phyloP scores from a whole-genome alignment of 208 protist genomes.

The Acanthamoeba healyi region DNA sequence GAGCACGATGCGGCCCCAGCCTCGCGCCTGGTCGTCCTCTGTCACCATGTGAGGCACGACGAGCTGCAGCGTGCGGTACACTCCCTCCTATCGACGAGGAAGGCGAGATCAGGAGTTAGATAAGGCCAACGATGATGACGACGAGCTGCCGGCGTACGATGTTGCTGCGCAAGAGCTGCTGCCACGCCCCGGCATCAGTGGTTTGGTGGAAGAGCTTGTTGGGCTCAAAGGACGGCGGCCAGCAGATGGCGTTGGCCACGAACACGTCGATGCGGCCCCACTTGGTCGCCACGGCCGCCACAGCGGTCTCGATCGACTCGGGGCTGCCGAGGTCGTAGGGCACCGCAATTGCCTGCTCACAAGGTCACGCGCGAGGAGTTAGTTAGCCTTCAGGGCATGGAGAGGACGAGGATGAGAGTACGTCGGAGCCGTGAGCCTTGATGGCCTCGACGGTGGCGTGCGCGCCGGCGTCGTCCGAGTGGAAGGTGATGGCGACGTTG shows the following conservation, averaged over 20 bases:
- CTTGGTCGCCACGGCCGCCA: background rate
- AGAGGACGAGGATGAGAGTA: too few relatives aligned
- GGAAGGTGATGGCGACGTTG: slow-evolving; percentile 10
- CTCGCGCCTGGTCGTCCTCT: background rate
- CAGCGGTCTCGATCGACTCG: background rate
- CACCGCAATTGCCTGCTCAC: background rate
- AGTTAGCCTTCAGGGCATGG: too few relatives aligned
- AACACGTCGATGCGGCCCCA: slow-evolving; percentile 46
- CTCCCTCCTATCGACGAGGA: background rate
- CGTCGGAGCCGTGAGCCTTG: background rate
- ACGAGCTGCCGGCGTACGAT: background rate
- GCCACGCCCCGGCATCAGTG: background rate
- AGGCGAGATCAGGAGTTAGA: too few relatives aligned
- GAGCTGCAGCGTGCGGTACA: slow-evolving; percentile 4
- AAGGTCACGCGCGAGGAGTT: background rate
- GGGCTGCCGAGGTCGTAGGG: background rate
- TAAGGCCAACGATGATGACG: too few relatives aligned
- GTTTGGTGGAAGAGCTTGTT: background rate
- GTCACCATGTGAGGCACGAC: background rate
- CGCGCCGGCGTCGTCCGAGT: background rate
- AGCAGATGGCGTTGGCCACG: background rate
- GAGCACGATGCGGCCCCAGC: slow-evolving; percentile 9
- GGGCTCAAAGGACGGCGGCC: background rate
- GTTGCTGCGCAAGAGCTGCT: background rate
- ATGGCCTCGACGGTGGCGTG: slow-evolving; percentile 5